Base-by-base conservation (phyloP, 2,329 filamentous ascomycete genomes). In the Claviceps sorghi region DNA sequence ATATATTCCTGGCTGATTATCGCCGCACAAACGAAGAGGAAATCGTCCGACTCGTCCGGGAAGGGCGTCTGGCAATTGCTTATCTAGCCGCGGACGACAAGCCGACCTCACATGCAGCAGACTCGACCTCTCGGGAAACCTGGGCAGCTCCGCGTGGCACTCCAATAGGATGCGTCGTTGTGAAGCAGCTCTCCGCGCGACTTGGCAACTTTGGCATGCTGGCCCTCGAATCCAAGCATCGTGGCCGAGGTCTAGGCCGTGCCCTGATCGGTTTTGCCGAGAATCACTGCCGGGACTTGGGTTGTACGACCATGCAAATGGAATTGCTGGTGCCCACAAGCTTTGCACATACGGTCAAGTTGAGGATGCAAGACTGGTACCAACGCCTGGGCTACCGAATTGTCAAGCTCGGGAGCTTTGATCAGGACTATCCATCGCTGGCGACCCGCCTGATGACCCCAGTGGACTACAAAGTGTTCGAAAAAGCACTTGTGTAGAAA, bases 121-220 rank as follows among this genome's bases (percentile, higher is more conserved):
- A 34, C 10, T 19, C 45, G 45, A 15, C 19, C 3, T 11, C 38
- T 15, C 30, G n/a, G n/a, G n/a, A n/a, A n/a, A n/a, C 5, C 17
- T n/a, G 26, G 6, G 8, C n/a, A n/a, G 13, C 11, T 9, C 11
- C 34, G 22, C 17, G 30, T 42, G 43, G 2, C 36, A 59, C 0
- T 51, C 57, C 1, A 52, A 36, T 64, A 3, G 64, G 64, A 11
- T 65, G 64, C 32, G 56, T 65, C 8, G 58, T 52, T 29, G 48
- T 64, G 40, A 65, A 62, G 50, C 49, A 53, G 1, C 34, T 57
- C 0, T 56, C 57, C 1, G 47, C 59, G 7, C 32, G 50, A 0
- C 54, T 58, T 5, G 64, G 64, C 15, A 53, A 58, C 4, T 62
- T 66, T 22, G 59, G 60, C 29, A 65, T 65, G 62, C 44, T 66